A percentile compares a stretch with the other conserved stretches of the same genome.
These are phyloP conservation scores for Tetradesmus obliquus DNA, from an alignment of 139 green algal genomes.

Conservation along the genomic window DNA sequence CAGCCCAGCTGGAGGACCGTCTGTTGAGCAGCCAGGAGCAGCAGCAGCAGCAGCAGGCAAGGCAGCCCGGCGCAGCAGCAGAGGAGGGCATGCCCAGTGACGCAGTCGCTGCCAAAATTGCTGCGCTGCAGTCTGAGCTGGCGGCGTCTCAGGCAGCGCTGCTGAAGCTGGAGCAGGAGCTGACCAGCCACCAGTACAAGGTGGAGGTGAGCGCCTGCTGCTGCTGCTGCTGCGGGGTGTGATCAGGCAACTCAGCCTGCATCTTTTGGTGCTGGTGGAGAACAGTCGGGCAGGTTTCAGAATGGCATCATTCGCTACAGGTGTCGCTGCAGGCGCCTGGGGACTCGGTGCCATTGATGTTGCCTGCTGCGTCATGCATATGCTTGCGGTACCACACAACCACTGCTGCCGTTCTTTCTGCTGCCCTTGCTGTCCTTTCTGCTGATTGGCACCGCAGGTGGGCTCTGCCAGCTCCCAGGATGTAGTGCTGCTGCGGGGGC, in stretches of 20 bases:
- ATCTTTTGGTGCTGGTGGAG: too few species aligned
- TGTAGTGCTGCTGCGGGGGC: neutral
- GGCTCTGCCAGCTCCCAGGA: slow-evolving; percentile 17
- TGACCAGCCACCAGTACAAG: slow-evolving; percentile 17
- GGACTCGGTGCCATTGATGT: too few species aligned
- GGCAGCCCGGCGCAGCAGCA: neutral
- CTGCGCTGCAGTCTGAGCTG: neutral
- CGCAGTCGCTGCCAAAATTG: slow-evolving; percentile 3
- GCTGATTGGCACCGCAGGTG: too few species aligned
- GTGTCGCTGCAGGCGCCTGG: too few species aligned
- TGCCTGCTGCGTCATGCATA: too few species aligned
- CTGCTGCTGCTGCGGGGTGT: neutral
- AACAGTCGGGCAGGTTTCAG: too few species aligned
- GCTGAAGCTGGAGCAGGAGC: slow-evolving; percentile 34
- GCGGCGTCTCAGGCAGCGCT: neutral
- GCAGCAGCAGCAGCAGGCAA: neutral
- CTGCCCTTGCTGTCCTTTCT: neutral
- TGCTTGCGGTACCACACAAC: too few species aligned
- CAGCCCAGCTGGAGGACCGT: neutral
- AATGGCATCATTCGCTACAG: too few species aligned
- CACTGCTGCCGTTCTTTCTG: neutral
- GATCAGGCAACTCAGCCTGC: too few species aligned
- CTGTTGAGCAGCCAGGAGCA: neutral
- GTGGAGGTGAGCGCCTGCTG: slow-evolving; percentile 5
- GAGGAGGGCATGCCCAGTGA: neutral